Percentiles rank a stretch among this genome's conserved stretches.
Conservation (phyloP, 2,329 filamentous ascomycete genomes). For the Pseudopyricularia cyperi region DNA sequence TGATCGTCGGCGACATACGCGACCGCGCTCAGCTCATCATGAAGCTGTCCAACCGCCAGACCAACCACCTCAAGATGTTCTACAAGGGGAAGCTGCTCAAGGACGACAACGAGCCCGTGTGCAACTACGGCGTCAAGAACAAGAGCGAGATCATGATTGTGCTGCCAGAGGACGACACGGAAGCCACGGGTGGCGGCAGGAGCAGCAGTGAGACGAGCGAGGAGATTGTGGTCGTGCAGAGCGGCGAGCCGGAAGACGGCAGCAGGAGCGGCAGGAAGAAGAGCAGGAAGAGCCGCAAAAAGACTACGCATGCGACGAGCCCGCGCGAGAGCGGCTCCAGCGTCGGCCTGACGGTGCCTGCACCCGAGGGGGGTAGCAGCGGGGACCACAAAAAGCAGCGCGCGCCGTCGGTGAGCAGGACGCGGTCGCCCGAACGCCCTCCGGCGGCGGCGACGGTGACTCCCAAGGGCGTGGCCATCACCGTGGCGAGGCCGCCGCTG, state of each 20-base stretch:
- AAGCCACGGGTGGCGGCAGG: slow-evolving; percentile 20
- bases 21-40: slow-evolving; percentile 56
- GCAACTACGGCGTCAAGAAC: slow-evolving; percentile 49
- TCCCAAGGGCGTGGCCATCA: slow-evolving; percentile 5
- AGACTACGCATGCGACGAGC: slow-evolving; percentile 18
- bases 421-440: slow-evolving; percentile 22
- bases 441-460: slow-evolving; percentile 15
- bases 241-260: slow-evolving; percentile 22
- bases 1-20: slow-evolving; percentile 52
- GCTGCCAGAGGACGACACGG: slow-evolving; percentile 35
- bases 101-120: slow-evolving; percentile 42
- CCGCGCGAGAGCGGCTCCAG: slow-evolving; percentile 22
- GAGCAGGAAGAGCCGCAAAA: slow-evolving; percentile 25
- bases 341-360: slow-evolving; percentile 22
- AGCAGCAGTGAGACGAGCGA: slow-evolving; percentile 24
- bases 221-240: slow-evolving; percentile 31
- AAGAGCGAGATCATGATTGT: slow-evolving; percentile 48
- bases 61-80: slow-evolving; percentile 48
- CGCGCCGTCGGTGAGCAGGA: slow-evolving; percentile 16
- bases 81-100: slow-evolving; percentile 64
- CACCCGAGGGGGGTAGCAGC: neutral
- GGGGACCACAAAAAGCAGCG: slow-evolving; percentile 18
- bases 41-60: slow-evolving; percentile 40
- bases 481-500: slow-evolving; percentile 7
- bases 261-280: slow-evolving; percentile 29